A percentile compares a stretch with the other conserved stretches of the same genome.
These are phyloP conservation scores for Colletotrichum aenigma DNA, from an alignment of 2,329 filamentous ascomycete species.

Conservation along the genomic window DNA sequence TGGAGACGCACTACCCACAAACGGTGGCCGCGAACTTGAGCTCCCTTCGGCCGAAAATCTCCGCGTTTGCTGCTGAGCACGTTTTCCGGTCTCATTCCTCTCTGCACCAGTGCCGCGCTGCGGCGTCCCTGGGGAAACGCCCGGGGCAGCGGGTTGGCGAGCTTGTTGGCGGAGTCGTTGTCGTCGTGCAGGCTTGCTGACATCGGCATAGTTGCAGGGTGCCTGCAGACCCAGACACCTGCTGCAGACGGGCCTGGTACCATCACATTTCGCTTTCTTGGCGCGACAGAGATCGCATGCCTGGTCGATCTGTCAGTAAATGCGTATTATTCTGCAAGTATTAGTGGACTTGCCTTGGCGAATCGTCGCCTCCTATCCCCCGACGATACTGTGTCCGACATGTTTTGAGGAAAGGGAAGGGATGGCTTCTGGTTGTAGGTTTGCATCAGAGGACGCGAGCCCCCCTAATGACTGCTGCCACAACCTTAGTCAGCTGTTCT, in stretches of 20 bases:
- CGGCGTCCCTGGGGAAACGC: background rate
- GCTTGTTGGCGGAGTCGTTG: background rate
- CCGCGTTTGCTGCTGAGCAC: background rate
- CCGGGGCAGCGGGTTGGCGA: background rate
- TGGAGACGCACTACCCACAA: background rate
- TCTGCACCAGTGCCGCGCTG: background rate
- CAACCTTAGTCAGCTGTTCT: background rate
- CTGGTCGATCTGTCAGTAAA: background rate
- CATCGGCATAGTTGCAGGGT: background rate
- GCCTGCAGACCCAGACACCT: background rate
- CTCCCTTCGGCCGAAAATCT: background rate
- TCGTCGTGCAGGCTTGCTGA: background rate
- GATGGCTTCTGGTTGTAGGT: background rate
- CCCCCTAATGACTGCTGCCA: background rate
- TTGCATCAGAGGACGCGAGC: background rate
- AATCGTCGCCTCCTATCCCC: background rate
- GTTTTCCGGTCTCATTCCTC: background rate
- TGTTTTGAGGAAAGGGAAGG: background rate
- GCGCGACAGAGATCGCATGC: background rate
- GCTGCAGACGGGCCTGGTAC: background rate
- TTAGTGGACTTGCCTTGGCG: background rate
- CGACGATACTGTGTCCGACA: background rate
- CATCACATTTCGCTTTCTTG: background rate
- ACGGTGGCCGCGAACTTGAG: background rate
- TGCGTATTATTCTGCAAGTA: too few species aligned